phyloP scores from a whole-genome alignment of 139 green algal species.

The Axilococcus clingmanii region DNA sequence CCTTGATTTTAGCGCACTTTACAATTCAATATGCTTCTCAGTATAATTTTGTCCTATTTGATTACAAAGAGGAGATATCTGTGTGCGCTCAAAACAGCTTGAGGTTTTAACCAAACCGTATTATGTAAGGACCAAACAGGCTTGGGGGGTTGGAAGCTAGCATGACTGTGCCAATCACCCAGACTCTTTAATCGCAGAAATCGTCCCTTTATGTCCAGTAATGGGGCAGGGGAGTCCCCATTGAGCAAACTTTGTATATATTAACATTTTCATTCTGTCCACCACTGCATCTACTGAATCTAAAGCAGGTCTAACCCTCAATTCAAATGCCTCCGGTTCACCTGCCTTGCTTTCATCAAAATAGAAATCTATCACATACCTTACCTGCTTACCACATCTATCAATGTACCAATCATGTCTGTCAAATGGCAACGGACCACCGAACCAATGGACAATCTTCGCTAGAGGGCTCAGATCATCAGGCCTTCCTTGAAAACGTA shows the following conservation, averaged over 20 bases:
- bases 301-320: slow-evolving; percentile 75
- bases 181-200: too few relatives aligned
- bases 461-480: slow-evolving; percentile 82
- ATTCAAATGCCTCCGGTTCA: slow-evolving; percentile 61
- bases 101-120: too few relatives aligned
- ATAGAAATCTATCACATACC: slow-evolving; percentile 98
- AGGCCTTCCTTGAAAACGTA: slow-evolving; percentile 74
- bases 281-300: slow-evolving; percentile 59
- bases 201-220: slow-evolving; percentile 37
- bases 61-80: too few relatives aligned
- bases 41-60: too few relatives aligned
- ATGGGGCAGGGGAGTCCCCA: slow-evolving; percentile 86
- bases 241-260: slow-evolving; percentile 73
- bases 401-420: slow-evolving; percentile 94
- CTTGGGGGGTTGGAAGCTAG: too few relatives aligned
- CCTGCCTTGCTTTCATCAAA: slow-evolving; percentile 85
- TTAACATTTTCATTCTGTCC: slow-evolving; percentile 83
- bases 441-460: slow-evolving; percentile 44
- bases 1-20: too few relatives aligned
- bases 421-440: slow-evolving; percentile 76
- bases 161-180: too few relatives aligned
- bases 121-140: too few relatives aligned
- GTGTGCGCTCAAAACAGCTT: too few relatives aligned
- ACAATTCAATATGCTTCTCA: too few relatives aligned
- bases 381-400: slow-evolving; percentile 66